Evolutionary conservation across 352 stramenopile species (phyloP).

Genomic region (Globisporangium emineosum): DNA sequence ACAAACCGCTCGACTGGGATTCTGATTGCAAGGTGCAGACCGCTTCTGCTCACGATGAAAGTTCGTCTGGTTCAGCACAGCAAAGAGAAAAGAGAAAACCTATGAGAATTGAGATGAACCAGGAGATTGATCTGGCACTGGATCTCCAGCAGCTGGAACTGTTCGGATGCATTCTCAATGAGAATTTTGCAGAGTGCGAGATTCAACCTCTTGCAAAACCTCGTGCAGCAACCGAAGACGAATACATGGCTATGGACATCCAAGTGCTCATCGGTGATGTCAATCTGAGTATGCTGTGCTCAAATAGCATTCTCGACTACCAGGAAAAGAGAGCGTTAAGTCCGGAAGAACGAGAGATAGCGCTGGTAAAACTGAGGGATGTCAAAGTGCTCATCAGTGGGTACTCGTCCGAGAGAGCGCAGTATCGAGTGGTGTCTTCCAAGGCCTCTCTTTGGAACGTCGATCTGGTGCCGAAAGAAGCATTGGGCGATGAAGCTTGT

Average conservation of each 20-base stretch:
- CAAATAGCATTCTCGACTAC: slow-evolving; percentile 12
- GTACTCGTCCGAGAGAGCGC: slow-evolving; percentile 50
- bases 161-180: slow-evolving; percentile 51
- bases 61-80: neutral
- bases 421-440: slow-evolving; percentile 41
- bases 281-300: slow-evolving; percentile 30
- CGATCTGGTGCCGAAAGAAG: slow-evolving; percentile 22
- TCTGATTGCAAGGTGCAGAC: neutral
- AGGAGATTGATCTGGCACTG: slow-evolving; percentile 33
- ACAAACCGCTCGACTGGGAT: slow-evolving; percentile 35
- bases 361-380: slow-evolving; percentile 36
- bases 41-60: neutral
- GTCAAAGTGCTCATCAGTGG: slow-evolving; percentile 34
- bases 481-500: neutral
- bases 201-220: neutral
- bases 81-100: slow-evolving; percentile 1
- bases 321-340: slow-evolving; percentile 15
- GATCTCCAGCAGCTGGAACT: slow-evolving; percentile 68
- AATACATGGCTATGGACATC: slow-evolving; percentile 43
- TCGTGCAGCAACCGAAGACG: slow-evolving; percentile 24
- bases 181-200: slow-evolving; percentile 48
- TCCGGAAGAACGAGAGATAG: slow-evolving; percentile 31
- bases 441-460: slow-evolving; percentile 48
- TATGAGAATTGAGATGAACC: slow-evolving; percentile 10
- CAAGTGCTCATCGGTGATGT: slow-evolving; percentile 46